Conservation (phyloP, 352 stramenopile species). For the Pythium angustatum region DNA sequence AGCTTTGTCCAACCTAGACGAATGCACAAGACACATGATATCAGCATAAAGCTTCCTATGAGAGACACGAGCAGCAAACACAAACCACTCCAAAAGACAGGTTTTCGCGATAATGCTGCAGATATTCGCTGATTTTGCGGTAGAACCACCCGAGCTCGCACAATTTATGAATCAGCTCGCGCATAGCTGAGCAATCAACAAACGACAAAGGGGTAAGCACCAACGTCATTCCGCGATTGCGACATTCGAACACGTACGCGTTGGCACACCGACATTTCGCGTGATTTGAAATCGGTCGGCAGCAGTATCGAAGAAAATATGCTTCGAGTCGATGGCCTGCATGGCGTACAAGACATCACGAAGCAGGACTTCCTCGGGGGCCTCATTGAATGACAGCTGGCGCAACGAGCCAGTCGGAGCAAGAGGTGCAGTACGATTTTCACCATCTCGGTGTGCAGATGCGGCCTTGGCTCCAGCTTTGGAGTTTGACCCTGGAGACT, state of each 20-base stretch:
- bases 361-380: conserved; percentile 88
- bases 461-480: conserved; percentile 36
- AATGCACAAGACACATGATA: too few species aligned
- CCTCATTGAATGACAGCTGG: conserved; percentile 52
- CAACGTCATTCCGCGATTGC: neutral
- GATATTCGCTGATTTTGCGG: conserved; percentile 76
- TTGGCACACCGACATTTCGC: conserved; percentile 67
- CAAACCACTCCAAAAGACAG: conserved; percentile 75
- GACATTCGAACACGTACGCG: conserved; percentile 53
- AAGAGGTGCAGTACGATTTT: neutral
- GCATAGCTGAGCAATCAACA: conserved; percentile 57
- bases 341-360: conserved; percentile 91
- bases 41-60: too few species aligned
- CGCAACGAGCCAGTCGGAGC: conserved; percentile 9
- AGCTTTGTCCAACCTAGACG: conserved; percentile 80
- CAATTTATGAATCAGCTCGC: conserved; percentile 78
- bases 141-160: conserved; percentile 92
- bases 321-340: conserved; percentile 92
- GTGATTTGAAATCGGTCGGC: conserved; percentile 84
- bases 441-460: conserved; percentile 11
- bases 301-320: conserved; percentile 81
- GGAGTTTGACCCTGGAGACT: conserved; percentile 17
- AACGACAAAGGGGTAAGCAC: neutral
- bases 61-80: neutral
- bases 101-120: conserved; percentile 75